phyloP scores from a whole-genome alignment of 2,329 filamentous ascomycete genomes.

The Arachnomyces sp. region DNA sequence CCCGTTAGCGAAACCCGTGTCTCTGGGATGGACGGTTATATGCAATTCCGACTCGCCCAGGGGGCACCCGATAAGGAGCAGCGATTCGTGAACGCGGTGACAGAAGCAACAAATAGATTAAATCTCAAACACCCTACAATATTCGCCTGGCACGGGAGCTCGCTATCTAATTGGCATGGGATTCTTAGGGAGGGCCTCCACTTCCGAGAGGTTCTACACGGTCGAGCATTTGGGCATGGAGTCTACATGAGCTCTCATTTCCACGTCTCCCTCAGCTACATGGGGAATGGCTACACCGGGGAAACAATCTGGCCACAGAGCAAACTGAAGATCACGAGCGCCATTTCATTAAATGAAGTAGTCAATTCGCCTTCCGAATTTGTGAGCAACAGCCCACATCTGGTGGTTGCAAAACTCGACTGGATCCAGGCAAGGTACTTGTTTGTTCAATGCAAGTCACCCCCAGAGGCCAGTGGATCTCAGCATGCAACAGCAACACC shows the following conservation, averaged over 20 bases:
- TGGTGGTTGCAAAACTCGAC: slow-evolving; percentile 65
- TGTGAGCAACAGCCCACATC: slow-evolving; percentile 46
- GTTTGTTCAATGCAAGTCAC: slow-evolving; percentile 45
- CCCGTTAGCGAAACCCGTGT: slow-evolving; percentile 43
- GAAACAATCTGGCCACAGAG: slow-evolving; percentile 55
- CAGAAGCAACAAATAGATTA: slow-evolving; percentile 27
- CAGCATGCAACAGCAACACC: slow-evolving; percentile 3
- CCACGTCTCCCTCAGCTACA: slow-evolving; percentile 49
- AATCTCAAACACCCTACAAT: slow-evolving; percentile 55
- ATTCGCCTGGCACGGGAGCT: slow-evolving; percentile 81
- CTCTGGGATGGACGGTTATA: slow-evolving; percentile 55
- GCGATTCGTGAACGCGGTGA: slow-evolving; percentile 59
- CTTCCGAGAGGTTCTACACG: slow-evolving; percentile 54
- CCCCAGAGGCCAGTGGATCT: not conserved
- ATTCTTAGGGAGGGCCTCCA: slow-evolving; percentile 78
- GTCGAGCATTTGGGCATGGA: slow-evolving; percentile 66
- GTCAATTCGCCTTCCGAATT: slow-evolving; percentile 65
- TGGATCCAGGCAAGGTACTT: slow-evolving; percentile 90
- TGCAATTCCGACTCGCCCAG: slow-evolving; percentile 82
- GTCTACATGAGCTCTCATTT: slow-evolving; percentile 67
- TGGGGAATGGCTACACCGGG: slow-evolving; percentile 5
- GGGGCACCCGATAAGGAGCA: slow-evolving; percentile 81
- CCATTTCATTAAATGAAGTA: slow-evolving; percentile 74
- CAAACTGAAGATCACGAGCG: slow-evolving; percentile 48
- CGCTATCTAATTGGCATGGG: slow-evolving; percentile 73